These are phyloP conservation scores for Strombidium stylifer DNA, from an alignment of 73 alveolate species.

Conservation along the genomic window DNA sequence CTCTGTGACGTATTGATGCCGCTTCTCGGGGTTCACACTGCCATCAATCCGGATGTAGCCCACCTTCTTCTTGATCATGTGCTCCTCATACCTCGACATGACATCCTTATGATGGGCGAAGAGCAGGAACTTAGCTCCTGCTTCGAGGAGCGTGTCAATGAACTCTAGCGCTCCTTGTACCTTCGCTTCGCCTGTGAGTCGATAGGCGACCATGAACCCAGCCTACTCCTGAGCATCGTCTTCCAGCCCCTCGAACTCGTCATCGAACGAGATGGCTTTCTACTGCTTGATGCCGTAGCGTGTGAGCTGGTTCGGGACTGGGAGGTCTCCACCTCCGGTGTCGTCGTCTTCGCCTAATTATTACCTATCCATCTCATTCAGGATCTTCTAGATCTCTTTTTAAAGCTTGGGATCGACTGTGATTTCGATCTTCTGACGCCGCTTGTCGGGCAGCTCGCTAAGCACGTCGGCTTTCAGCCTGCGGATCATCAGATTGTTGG, in stretches of 20 bases:
- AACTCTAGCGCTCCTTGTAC: constrained; percentile 70
- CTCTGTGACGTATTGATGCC: constrained; percentile 56
- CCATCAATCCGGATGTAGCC: constrained; percentile 94
- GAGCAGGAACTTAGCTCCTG: constrained; percentile 72
- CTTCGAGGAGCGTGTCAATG: constrained; percentile 62
- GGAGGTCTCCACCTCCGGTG: not conserved
- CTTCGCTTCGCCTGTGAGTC: constrained; percentile 78
- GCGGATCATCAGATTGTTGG: constrained; percentile 67
- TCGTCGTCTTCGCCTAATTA: not conserved
- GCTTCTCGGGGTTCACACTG: constrained; percentile 46
- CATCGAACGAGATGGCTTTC: not conserved
- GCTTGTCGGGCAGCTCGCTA: constrained; percentile 87
- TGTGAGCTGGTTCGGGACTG: not conserved
- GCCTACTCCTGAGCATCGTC: not conserved
- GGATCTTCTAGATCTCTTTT: constrained; percentile 43
- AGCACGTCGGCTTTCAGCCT: constrained; percentile 80
- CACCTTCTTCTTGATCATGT: constrained; percentile 56
- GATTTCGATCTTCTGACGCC: constrained; percentile 81
- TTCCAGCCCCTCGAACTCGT: not conserved
- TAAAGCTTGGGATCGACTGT: constrained; percentile 57
- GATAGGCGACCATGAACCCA: constrained; percentile 60
- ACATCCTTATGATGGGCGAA: constrained; percentile 93
- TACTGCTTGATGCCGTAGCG: not conserved
- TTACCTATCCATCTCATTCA: not conserved
- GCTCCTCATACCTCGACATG: constrained; percentile 79